Conservation (phyloP, 2,329 filamentous ascomycete species). For the Beauveria asiatica region DNA sequence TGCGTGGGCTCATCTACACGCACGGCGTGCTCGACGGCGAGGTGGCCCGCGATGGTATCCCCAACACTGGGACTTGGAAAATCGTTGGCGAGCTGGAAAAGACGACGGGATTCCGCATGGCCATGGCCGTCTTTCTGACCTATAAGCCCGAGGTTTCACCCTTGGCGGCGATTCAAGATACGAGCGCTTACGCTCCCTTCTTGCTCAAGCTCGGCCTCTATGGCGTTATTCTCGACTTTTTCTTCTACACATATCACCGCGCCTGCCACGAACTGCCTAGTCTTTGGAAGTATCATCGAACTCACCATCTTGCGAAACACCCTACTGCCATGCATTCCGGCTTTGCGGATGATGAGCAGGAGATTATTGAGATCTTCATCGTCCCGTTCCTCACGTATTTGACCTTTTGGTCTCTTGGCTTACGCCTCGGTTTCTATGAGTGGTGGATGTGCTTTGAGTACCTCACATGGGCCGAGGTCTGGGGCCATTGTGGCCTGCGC, state of each 20-base stretch:
- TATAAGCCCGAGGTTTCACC: constrained; percentile 15
- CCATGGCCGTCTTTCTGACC: constrained; percentile 17
- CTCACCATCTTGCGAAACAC: constrained; percentile 36
- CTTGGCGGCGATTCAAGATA: not conserved
- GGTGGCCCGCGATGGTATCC: constrained; percentile 26
- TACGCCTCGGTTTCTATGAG: constrained; percentile 37
- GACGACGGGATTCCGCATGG: constrained; percentile 17
- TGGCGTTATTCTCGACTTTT: constrained; percentile 31
- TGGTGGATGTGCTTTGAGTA: constrained; percentile 38
- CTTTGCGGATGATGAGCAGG: constrained; percentile 34
- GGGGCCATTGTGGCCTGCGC: constrained; percentile 31
- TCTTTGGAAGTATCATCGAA: constrained; percentile 32
- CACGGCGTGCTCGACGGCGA: constrained; percentile 21
- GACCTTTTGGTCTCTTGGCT: constrained; percentile 24
- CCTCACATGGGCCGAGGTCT: constrained; percentile 31
- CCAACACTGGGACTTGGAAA: constrained; percentile 21
- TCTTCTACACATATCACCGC: constrained; percentile 33
- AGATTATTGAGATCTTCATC: constrained; percentile 32
- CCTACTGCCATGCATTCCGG: constrained; percentile 29
- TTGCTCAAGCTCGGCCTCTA: constrained; percentile 24
- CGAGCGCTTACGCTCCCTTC: constrained; percentile 19
- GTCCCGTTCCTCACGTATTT: constrained; percentile 31
- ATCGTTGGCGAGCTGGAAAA: constrained; percentile 17
- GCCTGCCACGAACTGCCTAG: constrained; percentile 30
- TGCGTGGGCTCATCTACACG: constrained; percentile 23